Conservation (phyloP, 2,329 filamentous ascomycete species). For the Xylariaceae sp. region DNA sequence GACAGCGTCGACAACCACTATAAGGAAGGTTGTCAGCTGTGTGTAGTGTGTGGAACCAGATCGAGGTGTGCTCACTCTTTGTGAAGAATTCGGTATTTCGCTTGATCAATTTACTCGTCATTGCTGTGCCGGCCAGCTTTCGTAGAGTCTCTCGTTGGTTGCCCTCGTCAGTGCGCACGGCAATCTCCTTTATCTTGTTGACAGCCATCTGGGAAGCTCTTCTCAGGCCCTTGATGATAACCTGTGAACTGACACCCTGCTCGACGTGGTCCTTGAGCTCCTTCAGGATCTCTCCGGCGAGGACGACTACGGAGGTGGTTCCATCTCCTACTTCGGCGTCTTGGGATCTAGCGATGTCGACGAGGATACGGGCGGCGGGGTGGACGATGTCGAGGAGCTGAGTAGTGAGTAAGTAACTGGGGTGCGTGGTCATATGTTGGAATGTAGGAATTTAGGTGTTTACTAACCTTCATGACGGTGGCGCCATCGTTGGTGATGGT, state of each 20-base stretch:
- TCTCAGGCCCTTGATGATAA: slow-evolving; percentile 93
- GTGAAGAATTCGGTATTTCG: slow-evolving; percentile 96
- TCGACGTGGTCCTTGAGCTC: slow-evolving; percentile 96
- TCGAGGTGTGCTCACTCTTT: slow-evolving; percentile 65
- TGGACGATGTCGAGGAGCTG: slow-evolving; percentile 97
- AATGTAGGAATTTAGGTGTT: not conserved
- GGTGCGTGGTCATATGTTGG: slow-evolving; percentile 3
- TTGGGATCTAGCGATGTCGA: slow-evolving; percentile 97
- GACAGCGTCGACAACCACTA: slow-evolving; percentile 97
- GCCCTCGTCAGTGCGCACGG: slow-evolving; percentile 75
- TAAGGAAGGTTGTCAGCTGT: slow-evolving; percentile 19
- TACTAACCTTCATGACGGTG: slow-evolving; percentile 90
- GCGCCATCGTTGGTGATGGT: slow-evolving; percentile 99
- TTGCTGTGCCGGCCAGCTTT: slow-evolving; percentile 90
- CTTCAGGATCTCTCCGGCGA: slow-evolving; percentile 97
- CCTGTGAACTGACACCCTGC: slow-evolving; percentile 93
- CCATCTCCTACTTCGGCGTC: slow-evolving; percentile 98
- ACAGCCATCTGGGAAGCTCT: slow-evolving; percentile 86
- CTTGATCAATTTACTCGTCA: slow-evolving; percentile 99
- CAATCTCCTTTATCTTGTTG: slow-evolving; percentile 98
- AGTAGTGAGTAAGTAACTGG: slow-evolving; percentile 5
- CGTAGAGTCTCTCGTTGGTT: slow-evolving; percentile 82
- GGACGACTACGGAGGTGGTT: slow-evolving; percentile 93
- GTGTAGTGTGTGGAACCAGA: not conserved
- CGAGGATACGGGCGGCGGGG: slow-evolving; percentile 92